These are phyloP conservation scores for Mucor racemosus DNA, from an alignment of 371 early-diverging fungal species.

Conservation along the genomic window DNA sequence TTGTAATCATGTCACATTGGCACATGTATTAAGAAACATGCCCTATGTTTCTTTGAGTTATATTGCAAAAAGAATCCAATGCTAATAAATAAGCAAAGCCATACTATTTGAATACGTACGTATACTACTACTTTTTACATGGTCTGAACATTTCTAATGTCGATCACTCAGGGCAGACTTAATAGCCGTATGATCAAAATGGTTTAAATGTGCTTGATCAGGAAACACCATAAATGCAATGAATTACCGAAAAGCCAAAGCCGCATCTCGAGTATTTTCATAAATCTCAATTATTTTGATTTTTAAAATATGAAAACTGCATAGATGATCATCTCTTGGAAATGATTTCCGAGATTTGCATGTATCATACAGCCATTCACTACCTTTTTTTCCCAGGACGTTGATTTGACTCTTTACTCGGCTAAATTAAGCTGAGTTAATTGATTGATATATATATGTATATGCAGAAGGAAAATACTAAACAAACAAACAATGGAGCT, in stretches of 20 bases:
- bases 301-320: not conserved
- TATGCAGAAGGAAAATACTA: not conserved
- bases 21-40: too few species aligned
- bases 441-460: not conserved
- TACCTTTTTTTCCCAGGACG: not conserved
- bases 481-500: not conserved
- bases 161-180: not conserved
- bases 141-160: not conserved
- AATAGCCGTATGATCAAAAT: not conserved
- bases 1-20: too few species aligned
- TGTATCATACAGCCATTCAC: not conserved
- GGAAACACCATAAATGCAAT: too few species aligned
- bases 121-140: too few species aligned
- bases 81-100: too few species aligned
- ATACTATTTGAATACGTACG: too few species aligned
- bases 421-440: not conserved
- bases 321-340: not conserved
- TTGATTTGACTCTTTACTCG: not conserved
- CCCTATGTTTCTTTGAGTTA: too few species aligned
- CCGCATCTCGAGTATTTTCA: too few species aligned
- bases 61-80: too few species aligned
- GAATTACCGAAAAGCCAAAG: too few species aligned
- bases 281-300: not conserved
- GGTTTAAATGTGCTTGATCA: too few species aligned
- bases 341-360: not conserved